Base-by-base conservation (phyloP, 129 eudicot species). In the Artemisia tridentata region DNA sequence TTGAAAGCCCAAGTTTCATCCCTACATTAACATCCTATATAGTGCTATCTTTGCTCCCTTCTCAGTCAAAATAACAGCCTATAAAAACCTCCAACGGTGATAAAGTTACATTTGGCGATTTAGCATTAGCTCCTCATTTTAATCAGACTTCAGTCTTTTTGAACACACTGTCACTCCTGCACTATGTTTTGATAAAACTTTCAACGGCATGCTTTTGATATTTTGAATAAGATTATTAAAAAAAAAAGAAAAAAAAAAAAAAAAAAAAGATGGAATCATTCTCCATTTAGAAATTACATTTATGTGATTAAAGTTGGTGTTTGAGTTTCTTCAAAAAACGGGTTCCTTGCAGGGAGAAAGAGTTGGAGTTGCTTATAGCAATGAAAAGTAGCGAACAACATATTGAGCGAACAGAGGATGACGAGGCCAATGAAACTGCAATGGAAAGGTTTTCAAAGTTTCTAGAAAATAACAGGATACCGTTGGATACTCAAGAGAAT, bases 361-460 rank as follows among this genome's bases (percentile, higher is more conserved):
- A 93, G 79, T 45, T 93, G 80, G 96, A 87, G 78, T 76, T 80
- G 88, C 82, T 93, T 75, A 75, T 79, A 63, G 55, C 16, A 53
- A 68, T 82, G 72, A 93, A 85, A 82, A 65, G 63, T 53, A 65
- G 71, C 13, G 78, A 53, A 23, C 41, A 23, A 23, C 12, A 11
- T 63, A 71, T 66, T 21, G 79, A 83, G 1, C 79, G 69, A 20
- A 77, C 13, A 48, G 77, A 78, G 52, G 64, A 48, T 8, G 60
- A 48, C 13, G 71, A 58, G 68, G 31, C 9, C 21, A 59, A 63
- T 57, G 81, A 73, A 23, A 55, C 68, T 48, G 67, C 71, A 8
- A 50, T 51, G 8, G 69, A 55, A 56, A 75, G 53, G 72, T 70
- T 89, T 57, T 80, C 62, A 3, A 79, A 67, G 67, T 78, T 78